A percentile compares a stretch with the other conserved stretches of the same genome.
Evolutionary conservation across 257 asterid species (phyloP).

Genomic region (Galeopsis tetrahit): DNA sequence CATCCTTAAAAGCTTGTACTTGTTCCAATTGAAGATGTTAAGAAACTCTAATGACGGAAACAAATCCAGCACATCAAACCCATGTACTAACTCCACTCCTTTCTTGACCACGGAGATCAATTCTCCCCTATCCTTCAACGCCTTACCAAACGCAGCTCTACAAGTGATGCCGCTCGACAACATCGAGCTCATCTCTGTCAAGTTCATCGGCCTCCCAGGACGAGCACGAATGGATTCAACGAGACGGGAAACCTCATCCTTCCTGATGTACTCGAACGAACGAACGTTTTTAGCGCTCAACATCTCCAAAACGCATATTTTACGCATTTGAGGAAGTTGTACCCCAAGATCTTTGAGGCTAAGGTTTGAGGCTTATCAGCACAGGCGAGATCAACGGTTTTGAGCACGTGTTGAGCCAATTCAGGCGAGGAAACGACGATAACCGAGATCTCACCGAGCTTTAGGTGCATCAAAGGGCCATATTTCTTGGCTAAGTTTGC

Average conservation of each 20-base stretch:
- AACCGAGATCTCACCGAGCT: too few species aligned
- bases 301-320: constrained; percentile 23
- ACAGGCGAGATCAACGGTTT: too few species aligned
- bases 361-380: neutral
- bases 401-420: too few species aligned
- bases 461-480: too few species aligned
- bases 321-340: constrained; percentile 32
- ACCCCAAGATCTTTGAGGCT: constrained; percentile 17
- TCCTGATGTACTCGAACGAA: constrained; percentile 21
- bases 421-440: too few species aligned
- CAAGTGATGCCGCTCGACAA: constrained; percentile 20
- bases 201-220: constrained; percentile 2
- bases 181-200: constrained; percentile 2
- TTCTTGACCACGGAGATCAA: neutral
- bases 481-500: too few species aligned
- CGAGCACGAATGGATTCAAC: neutral
- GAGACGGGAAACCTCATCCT: constrained; percentile 29
- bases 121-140: neutral
- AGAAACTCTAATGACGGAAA: too few species aligned
- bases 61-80: too few species aligned
- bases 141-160: constrained; percentile 36
- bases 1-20: too few species aligned
- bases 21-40: too few species aligned
- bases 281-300: constrained; percentile 22
- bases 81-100: too few species aligned